Evolutionary conservation across 192 early-diverging fungal species (phyloP).

Genomic region (Cetraspora pellucida): DNA sequence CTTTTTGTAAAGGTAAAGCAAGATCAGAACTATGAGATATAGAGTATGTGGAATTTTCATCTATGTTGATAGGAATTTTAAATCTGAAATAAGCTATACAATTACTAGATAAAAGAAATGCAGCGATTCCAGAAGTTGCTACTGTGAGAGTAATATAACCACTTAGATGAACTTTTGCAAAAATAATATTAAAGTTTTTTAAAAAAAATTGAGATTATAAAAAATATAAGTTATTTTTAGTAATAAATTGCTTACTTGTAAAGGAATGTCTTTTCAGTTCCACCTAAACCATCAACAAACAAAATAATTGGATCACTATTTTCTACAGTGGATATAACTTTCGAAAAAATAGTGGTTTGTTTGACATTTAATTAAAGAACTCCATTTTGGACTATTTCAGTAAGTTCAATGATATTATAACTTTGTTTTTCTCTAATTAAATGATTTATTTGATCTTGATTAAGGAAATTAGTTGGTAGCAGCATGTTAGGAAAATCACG

Average conservation of each 20-base stretch:
- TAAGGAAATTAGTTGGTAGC: background rate
- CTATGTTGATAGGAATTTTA: constrained; percentile 35
- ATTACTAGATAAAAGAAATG: constrained; percentile 35
- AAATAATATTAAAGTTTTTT: too few species aligned
- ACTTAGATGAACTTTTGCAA: constrained; percentile 26
- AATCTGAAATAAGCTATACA: constrained; percentile 42
- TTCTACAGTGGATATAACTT: constrained; percentile 23
- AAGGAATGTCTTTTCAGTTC: constrained; percentile 34
- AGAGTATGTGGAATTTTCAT: constrained; percentile 34
- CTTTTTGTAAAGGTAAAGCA: constrained; percentile 16
- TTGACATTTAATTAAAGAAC: constrained; percentile 11
- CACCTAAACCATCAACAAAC: too few species aligned
- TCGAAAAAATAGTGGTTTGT: background rate
- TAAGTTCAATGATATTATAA: constrained; percentile 4
- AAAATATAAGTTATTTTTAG: background rate
- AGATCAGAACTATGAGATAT: background rate
- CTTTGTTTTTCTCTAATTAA: constrained; percentile 31
- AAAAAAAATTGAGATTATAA: background rate
- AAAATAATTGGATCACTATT: constrained; percentile 12
- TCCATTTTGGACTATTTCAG: constrained; percentile 1
- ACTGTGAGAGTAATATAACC: constrained; percentile 36
- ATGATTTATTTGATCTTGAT: background rate
- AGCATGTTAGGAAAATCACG: constrained; percentile 28
- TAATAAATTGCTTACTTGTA: background rate
- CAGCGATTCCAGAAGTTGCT: constrained; percentile 41